A percentile compares a stretch with the other conserved stretches of the same genome.
These are phyloP conservation scores for Alternaria gaisen DNA, from an alignment of 2,329 filamentous ascomycete species.

Conservation along the genomic window DNA sequence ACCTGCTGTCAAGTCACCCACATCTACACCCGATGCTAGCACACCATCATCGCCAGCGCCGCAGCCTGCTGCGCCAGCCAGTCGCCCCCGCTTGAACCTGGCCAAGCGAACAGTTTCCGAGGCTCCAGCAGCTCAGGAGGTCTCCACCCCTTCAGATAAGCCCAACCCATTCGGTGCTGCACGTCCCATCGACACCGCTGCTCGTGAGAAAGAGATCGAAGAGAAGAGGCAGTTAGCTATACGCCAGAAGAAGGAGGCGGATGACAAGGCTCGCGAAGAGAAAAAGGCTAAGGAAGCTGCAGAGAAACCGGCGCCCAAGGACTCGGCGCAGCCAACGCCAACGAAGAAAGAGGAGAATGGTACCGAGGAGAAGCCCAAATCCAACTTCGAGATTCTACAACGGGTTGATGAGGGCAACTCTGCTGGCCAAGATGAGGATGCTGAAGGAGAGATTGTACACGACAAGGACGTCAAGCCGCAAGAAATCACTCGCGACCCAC, in stretches of 20 bases:
- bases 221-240: conserved; percentile 80
- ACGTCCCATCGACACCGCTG: conserved; percentile 90
- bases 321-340: conserved; percentile 51
- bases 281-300: conserved; percentile 61
- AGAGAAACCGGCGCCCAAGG: conserved; percentile 67
- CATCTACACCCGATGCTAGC: conserved; percentile 75
- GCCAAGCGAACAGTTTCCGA: conserved; percentile 91
- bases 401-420: conserved; percentile 50
- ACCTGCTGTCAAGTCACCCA: conserved; percentile 67
- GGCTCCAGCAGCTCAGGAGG: conserved; percentile 60
- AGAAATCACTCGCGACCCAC: conserved; percentile 60
- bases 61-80: conserved; percentile 64
- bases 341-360: conserved; percentile 48
- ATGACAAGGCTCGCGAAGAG: conserved; percentile 83
- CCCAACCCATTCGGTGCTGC: conserved; percentile 93
- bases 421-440: conserved; percentile 56
- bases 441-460: conserved; percentile 60
- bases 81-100: conserved; percentile 85
- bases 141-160: conserved; percentile 68
- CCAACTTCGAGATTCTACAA: conserved; percentile 65
- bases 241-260: conserved; percentile 84
- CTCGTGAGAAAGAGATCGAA: conserved; percentile 87
- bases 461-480: conserved; percentile 66
- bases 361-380: conserved; percentile 56
- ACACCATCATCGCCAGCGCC: conserved; percentile 78